phyloP scores from a whole-genome alignment of 257 asterid species.

The Salvia splendens region DNA sequence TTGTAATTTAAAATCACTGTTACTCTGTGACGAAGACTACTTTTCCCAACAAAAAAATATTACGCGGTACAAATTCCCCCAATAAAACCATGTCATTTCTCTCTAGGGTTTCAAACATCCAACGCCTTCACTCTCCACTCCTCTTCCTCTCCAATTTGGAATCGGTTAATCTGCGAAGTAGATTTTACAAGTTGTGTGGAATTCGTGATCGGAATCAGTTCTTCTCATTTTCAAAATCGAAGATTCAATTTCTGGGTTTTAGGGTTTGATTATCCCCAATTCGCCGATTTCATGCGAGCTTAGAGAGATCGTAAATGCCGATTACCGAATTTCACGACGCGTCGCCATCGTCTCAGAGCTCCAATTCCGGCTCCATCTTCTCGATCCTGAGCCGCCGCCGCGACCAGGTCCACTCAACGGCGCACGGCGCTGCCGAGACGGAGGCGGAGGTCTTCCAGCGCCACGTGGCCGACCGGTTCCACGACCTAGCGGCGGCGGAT shows the following conservation, averaged over 20 bases:
- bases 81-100: conserved; percentile 36
- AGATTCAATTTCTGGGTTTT: neutral
- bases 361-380: conserved; percentile 37
- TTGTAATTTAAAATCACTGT: neutral
- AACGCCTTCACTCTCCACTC: neutral
- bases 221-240: no score
- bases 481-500: conserved; percentile 42
- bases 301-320: conserved; percentile 35
- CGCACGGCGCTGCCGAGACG: conserved; percentile 14
- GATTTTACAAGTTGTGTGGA: no score
- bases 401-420: conserved; percentile 59
- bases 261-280: neutral
- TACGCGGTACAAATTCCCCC: conserved; percentile 50
- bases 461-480: conserved; percentile 50
- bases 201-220: no score
- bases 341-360: conserved; percentile 28
- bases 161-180: no score
- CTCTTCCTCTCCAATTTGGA: neutral
- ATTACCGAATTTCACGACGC: conserved; percentile 45
- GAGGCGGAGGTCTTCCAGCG: conserved; percentile 58
- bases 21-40: conserved; percentile 26
- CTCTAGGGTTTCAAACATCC: conserved; percentile 41
- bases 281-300: conserved; percentile 12
- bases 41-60: conserved; percentile 32
- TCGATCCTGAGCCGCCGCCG: conserved; percentile 54